phyloP scores from a whole-genome alignment of 2,329 filamentous ascomycete species.

The Claviceps paspali region DNA sequence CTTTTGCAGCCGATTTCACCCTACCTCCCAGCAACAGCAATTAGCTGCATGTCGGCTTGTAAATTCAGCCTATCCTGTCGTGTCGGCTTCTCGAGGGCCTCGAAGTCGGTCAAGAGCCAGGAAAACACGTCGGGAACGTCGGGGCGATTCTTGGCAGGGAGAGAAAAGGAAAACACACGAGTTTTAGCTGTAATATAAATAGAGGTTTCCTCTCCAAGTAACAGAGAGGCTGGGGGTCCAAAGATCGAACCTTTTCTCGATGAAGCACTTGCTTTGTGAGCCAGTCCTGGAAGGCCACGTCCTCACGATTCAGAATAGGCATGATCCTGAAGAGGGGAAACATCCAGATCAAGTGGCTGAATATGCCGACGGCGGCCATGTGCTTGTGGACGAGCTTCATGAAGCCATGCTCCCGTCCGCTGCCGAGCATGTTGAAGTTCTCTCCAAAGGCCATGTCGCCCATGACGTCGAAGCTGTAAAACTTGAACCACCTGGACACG shows the following conservation, averaged over 20 bases:
- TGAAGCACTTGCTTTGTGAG: slow-evolving; percentile 1
- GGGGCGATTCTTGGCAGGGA: slow-evolving; percentile 3
- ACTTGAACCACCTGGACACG: slow-evolving; percentile 18
- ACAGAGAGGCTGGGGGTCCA: no score
- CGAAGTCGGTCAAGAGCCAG: slow-evolving; percentile 15
- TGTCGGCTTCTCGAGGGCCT: slow-evolving; percentile 5
- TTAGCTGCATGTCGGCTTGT: slow-evolving; percentile 15
- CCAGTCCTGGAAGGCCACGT: slow-evolving; percentile 9
- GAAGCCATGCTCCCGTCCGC: slow-evolving; percentile 13
- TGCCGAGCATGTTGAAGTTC: slow-evolving; percentile 19
- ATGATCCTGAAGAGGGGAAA: slow-evolving; percentile 10
- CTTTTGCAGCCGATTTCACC: not conserved
- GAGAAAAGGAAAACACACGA: no score
- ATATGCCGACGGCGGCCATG: slow-evolving; percentile 10
- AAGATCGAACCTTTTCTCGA: slow-evolving; percentile 2
- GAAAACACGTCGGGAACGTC: slow-evolving; percentile 17
- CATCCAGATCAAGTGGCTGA: slow-evolving; percentile 11
- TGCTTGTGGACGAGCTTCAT: slow-evolving; percentile 12
- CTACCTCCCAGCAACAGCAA: slow-evolving; percentile 18
- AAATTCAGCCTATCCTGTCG: slow-evolving; percentile 13
- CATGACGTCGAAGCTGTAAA: slow-evolving; percentile 25
- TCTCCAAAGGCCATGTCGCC: slow-evolving; percentile 24
- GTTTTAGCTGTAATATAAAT: no score
- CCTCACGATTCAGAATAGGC: slow-evolving; percentile 10
- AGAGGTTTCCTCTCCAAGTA: no score